Percentiles rank a stretch among this genome's conserved stretches.
Evolutionary conservation across 371 early-diverging fungal species (phyloP).

Genomic region (Capillidium heterosporum): DNA sequence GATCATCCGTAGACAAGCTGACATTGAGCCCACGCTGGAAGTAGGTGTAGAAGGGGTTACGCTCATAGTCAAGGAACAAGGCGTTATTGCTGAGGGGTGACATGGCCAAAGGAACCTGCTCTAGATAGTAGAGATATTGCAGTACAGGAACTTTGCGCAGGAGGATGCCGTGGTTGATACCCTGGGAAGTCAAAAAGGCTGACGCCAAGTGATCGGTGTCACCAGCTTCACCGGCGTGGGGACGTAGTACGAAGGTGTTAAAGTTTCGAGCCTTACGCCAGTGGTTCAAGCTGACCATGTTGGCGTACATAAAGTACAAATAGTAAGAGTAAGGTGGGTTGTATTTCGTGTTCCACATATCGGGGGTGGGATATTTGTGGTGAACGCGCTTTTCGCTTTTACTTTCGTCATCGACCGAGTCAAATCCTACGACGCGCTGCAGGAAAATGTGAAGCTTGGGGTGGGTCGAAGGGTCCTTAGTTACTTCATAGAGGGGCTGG

Average conservation of each 20-base stretch:
- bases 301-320: conserved; percentile 88
- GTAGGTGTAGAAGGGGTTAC: conserved; percentile 88
- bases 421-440: conserved; percentile 91
- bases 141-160: conserved; percentile 92
- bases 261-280: conserved; percentile 65
- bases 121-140: conserved; percentile 90
- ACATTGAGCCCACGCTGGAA: conserved; percentile 95
- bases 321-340: conserved; percentile 98
- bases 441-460: conserved; percentile 86
- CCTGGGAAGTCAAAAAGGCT: conserved; percentile 78
- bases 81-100: conserved; percentile 97
- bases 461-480: conserved; percentile 59
- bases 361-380: conserved; percentile 74
- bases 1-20: conserved; percentile 94
- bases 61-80: conserved; percentile 86
- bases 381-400: conserved; percentile 70
- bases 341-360: conserved; percentile 46
- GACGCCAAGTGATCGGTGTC: conserved; percentile 91
- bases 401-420: conserved; percentile 95
- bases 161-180: conserved; percentile 92
- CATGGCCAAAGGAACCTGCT: conserved; percentile 96
- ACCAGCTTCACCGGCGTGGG: conserved; percentile 97
- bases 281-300: conserved; percentile 69
- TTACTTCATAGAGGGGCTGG: conserved; percentile 86
- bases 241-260: conserved; percentile 87